Evolutionary conservation across 345 rosid genomes (phyloP).

Genomic region (Cardamine occulta): DNA sequence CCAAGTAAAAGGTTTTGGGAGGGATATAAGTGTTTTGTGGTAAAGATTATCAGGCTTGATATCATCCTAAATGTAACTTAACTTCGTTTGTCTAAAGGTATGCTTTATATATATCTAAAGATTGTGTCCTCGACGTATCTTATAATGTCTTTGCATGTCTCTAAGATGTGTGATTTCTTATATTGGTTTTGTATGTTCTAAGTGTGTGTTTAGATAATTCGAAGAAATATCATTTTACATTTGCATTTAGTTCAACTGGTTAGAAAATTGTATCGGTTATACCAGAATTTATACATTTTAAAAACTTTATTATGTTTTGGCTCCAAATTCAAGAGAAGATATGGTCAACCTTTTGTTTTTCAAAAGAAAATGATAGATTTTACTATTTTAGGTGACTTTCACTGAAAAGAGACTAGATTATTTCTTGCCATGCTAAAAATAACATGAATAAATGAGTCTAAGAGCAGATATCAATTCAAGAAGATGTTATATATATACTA

Average conservation of each 20-base stretch:
- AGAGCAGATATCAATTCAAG: neutral
- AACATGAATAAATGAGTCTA: neutral
- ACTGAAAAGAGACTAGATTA: too few relatives aligned
- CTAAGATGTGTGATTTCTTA: slow-evolving; percentile 13
- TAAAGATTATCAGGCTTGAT: slow-evolving; percentile 32
- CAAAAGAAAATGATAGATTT: neutral
- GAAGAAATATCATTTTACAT: neutral
- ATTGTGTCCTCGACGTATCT: slow-evolving; percentile 35
- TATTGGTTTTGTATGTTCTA: slow-evolving; percentile 13
- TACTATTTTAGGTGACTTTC: neutral
- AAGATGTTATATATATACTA: too few relatives aligned
- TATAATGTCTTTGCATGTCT: slow-evolving; percentile 27
- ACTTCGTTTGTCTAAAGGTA: slow-evolving; percentile 20
- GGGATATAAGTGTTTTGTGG: slow-evolving; percentile 25
- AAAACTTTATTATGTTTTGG: neutral
- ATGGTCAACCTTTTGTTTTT: neutral
- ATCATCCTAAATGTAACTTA: slow-evolving; percentile 24
- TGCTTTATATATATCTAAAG: slow-evolving; percentile 15
- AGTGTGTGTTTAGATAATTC: neutral
- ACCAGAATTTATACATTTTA: neutral
- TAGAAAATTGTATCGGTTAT: neutral
- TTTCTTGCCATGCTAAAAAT: too few relatives aligned
- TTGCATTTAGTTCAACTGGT: neutral
- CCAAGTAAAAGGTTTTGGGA: slow-evolving; percentile 25
- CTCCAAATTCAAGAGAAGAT: neutral